Base-by-base conservation (phyloP, 768 basidiomycete species). In the Pleurotus tuoliensis region DNA sequence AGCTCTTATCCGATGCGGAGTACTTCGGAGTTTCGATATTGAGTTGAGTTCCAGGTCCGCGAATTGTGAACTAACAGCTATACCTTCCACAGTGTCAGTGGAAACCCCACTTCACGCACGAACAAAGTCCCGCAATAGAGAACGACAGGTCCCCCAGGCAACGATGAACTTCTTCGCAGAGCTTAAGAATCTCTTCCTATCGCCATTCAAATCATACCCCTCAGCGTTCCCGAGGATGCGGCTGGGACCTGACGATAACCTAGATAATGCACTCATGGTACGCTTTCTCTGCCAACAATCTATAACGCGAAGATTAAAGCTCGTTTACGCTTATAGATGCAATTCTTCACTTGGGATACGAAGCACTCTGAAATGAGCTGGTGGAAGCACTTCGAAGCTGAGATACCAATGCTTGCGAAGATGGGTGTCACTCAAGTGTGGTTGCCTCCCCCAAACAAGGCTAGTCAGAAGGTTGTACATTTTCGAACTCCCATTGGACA, bases 271-370 rank as follows among this genome's bases (percentile, higher is more conserved):
- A 18, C 67, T 87, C 20, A 89, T 91, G 88, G 89, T 89, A 66
- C 59, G 78, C 16, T 24, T 34, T 34, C 30, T 9, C 8, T 9
- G 30, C 3, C 8, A 9, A 34, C 30, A 34, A 34, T 34, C 30
- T 9, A 11, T 34, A 34, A 11, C 30, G 9, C 30, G 30, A 34
- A 34, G 30, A 4, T 34, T 34, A 34, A 34, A 34, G 8, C 30
- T 34, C 11, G 30, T 34, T 25, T 30, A 7, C 11, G 3, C 8
- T 34, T 41, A 9, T 18, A 82, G 91, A 69, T 92, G 25, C 91
- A 93, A 69, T 93, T 91, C 70, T 93, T 92, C 63, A 91, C 90
- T 12, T 93, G 92, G 92, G 84, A 92, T 51, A 71, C 81, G 27
- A 69, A 71, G 24, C 78, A 81, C 61, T 74, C 76, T 12, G 68